A percentile compares a stretch with the other conserved stretches of the same genome.
These are phyloP conservation scores for Xanthoconium separans DNA, from an alignment of 1,284 basidiomycete species.

Conservation along the genomic window DNA sequence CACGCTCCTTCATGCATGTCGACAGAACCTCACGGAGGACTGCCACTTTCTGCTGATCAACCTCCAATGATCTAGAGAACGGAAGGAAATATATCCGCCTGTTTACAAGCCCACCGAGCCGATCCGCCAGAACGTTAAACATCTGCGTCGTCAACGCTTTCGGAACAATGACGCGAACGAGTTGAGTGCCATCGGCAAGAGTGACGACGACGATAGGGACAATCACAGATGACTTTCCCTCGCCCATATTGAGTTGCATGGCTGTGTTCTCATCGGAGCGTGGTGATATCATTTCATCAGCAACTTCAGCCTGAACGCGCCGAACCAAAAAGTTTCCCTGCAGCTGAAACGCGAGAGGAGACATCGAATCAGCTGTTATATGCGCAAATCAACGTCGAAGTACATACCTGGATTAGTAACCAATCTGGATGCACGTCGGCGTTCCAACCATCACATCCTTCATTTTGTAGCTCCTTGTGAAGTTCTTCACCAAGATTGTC, in stretches of 20 bases:
- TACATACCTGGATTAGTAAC: constrained; percentile 45
- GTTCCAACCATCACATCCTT: constrained; percentile 10
- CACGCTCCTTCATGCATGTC: constrained; percentile 39
- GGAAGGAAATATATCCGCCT: constrained; percentile 49
- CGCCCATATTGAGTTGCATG: neutral
- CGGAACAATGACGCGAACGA: constrained; percentile 16
- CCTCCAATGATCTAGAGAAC: constrained; percentile 41
- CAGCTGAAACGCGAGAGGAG: neutral
- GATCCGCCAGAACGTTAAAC: constrained; percentile 46
- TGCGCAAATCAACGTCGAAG: neutral
- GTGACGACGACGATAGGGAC: neutral
- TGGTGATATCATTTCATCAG: neutral
- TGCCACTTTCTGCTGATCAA: constrained; percentile 20
- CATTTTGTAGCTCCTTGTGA: constrained; percentile 37
- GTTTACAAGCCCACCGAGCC: constrained; percentile 43
- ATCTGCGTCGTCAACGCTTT: constrained; percentile 42
- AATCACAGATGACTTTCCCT: neutral
- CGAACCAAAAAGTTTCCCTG: neutral
- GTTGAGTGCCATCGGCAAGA: neutral
- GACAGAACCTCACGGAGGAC: constrained; percentile 31
- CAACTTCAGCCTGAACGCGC: neutral
- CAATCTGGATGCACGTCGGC: constrained; percentile 37
- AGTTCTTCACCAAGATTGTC: constrained; percentile 29
- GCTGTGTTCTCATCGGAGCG: neutral
- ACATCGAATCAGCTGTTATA: neutral